phyloP scores from a whole-genome alignment of 2,329 filamentous ascomycete genomes.

The Stenocarpella maydis region DNA sequence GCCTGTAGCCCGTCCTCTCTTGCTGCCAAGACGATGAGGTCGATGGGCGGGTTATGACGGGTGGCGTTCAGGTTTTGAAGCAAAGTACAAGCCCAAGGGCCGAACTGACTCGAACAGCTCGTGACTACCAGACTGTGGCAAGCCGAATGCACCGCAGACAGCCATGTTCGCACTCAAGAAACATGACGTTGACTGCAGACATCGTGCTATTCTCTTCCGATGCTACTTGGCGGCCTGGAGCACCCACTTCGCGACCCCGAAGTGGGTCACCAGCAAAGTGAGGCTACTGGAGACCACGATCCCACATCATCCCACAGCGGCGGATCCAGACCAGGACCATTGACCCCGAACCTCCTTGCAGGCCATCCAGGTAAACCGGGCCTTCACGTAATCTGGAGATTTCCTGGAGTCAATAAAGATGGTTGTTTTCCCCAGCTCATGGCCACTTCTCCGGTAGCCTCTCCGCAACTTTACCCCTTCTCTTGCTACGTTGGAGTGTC shows the following conservation, averaged over 20 bases:
- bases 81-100: background rate
- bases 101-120: slow-evolving; percentile 30
- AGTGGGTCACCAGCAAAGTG: slow-evolving; percentile 29
- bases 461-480: slow-evolving; percentile 12
- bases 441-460: slow-evolving; percentile 15
- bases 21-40: background rate
- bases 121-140: slow-evolving; percentile 24
- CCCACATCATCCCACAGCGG: slow-evolving; percentile 30
- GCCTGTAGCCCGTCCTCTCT: background rate
- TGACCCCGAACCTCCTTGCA: slow-evolving; percentile 24
- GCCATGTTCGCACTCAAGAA: background rate
- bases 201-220: slow-evolving; percentile 17
- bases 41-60: slow-evolving; percentile 17
- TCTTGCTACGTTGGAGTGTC: slow-evolving; percentile 14
- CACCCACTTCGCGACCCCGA: slow-evolving; percentile 23
- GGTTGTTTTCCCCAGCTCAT: slow-evolving; percentile 29
- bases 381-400: slow-evolving; percentile 29
- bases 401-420: slow-evolving; percentile 27
- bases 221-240: slow-evolving; percentile 7
- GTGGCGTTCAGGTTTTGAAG: slow-evolving; percentile 26
- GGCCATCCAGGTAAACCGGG: slow-evolving; percentile 19
- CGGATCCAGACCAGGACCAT: slow-evolving; percentile 23
- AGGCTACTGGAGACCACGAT: slow-evolving; percentile 31
- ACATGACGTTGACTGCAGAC: slow-evolving; percentile 22
- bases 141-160: slow-evolving; percentile 4